Conservation (phyloP, 371 early-diverging fungal genomes). For the Parasitella parasitica region DNA sequence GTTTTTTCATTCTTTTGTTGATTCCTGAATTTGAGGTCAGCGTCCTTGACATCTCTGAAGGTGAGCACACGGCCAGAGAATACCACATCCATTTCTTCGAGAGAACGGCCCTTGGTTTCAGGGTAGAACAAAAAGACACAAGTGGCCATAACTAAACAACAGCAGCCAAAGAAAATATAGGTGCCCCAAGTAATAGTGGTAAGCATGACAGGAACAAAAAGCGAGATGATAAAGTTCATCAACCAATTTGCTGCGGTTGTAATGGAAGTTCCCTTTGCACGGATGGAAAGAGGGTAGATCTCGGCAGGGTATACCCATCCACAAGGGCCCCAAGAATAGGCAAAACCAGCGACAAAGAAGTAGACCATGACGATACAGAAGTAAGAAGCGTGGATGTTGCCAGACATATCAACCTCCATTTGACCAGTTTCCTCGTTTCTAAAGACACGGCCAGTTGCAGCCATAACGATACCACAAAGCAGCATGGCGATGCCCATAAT, state of each 20-base stretch:
- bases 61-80: conserved; percentile 39
- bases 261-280: conserved; percentile 50
- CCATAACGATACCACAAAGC: conserved; percentile 49
- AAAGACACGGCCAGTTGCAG: conserved; percentile 21
- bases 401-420: conserved; percentile 32
- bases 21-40: background rate
- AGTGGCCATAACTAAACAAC: conserved; percentile 41
- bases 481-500: conserved; percentile 48
- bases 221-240: conserved; percentile 51
- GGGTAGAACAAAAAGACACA: conserved; percentile 48
- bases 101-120: conserved; percentile 60
- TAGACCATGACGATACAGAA: conserved; percentile 54
- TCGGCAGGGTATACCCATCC: conserved; percentile 67
- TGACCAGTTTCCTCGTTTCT: conserved; percentile 7
- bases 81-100: conserved; percentile 62
- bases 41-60: conserved; percentile 19
- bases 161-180: conserved; percentile 62
- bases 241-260: conserved; percentile 73
- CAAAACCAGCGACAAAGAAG: conserved; percentile 51
- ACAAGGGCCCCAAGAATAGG: conserved; percentile 54
- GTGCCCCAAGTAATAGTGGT: conserved; percentile 49
- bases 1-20: background rate
- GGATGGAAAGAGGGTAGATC: conserved; percentile 56
- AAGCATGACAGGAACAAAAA: conserved; percentile 47
- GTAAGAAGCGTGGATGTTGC: conserved; percentile 40